These are phyloP conservation scores for Globisporangium yorkense DNA, from an alignment of 352 stramenopile genomes.

Conservation along the genomic window DNA sequence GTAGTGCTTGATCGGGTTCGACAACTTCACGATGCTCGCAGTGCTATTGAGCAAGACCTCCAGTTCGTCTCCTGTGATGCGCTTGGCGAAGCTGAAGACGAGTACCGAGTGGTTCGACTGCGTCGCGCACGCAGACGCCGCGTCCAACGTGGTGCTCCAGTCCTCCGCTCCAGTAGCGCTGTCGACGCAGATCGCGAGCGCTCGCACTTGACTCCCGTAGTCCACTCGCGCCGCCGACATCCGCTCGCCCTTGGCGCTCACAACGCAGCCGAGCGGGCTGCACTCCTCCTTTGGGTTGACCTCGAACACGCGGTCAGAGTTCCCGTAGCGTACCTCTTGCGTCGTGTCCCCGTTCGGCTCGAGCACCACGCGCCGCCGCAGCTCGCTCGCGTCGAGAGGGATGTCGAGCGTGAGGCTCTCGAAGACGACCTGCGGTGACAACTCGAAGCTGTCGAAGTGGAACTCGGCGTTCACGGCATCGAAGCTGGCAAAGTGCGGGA, in stretches of 20 bases:
- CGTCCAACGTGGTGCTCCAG: slow-evolving; percentile 24
- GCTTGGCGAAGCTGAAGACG: slow-evolving; percentile 54
- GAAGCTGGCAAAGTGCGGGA: slow-evolving; percentile 25
- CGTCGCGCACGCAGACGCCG: slow-evolving; percentile 16
- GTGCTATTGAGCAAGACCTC: slow-evolving; percentile 11
- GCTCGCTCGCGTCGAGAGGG: slow-evolving; percentile 23
- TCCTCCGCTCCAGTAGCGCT: slow-evolving; percentile 24
- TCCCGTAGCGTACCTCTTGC: slow-evolving; percentile 8
- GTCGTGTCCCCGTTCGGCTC: slow-evolving; percentile 24
- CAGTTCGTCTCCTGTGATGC: slow-evolving; percentile 37
- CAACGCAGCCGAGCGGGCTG: slow-evolving; percentile 32
- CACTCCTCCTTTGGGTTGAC: slow-evolving; percentile 62
- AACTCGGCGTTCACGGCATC: slow-evolving; percentile 22
- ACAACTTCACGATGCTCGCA: slow-evolving; percentile 24
- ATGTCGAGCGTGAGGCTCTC: slow-evolving; percentile 43
- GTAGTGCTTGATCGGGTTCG: slow-evolving; percentile 37
- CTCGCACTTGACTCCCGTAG: slow-evolving; percentile 39
- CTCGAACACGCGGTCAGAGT: slow-evolving; percentile 24
- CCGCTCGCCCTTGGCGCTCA: slow-evolving; percentile 28
- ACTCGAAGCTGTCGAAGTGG: slow-evolving; percentile 25
- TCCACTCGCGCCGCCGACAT: slow-evolving; percentile 28
- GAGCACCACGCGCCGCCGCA: slow-evolving; percentile 28
- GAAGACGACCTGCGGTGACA: slow-evolving; percentile 25
- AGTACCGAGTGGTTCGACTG: slow-evolving; percentile 31
- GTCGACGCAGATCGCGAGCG: slow-evolving; percentile 34